Percentiles rank a stretch among this genome's conserved stretches.
phyloP scores from a whole-genome alignment of 805 yeast species.

The Teunomyces gatunensis region DNA sequence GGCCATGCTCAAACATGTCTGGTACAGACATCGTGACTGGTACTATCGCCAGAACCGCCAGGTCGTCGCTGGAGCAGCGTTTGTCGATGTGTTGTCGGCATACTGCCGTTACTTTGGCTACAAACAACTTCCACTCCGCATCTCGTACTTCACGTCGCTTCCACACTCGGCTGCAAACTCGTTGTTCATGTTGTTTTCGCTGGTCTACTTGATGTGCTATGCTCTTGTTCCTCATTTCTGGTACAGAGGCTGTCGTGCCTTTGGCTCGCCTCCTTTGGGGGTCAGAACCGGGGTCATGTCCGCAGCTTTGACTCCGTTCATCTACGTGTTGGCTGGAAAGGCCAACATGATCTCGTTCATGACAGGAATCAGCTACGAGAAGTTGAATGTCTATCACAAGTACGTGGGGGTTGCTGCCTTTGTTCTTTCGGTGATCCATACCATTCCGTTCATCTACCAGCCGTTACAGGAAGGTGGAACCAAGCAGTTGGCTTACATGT shows the following conservation, averaged over 20 bases:
- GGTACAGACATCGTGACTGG: slow-evolving; percentile 25
- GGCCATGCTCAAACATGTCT: slow-evolving; percentile 32
- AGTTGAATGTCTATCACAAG: slow-evolving; percentile 51
- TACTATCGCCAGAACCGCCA: slow-evolving; percentile 13
- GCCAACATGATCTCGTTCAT: slow-evolving; percentile 46
- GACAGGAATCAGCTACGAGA: slow-evolving; percentile 57
- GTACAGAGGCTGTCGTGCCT: slow-evolving; percentile 51
- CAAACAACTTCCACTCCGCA: slow-evolving; percentile 24
- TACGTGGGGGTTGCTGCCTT: slow-evolving; percentile 43
- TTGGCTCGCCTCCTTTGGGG: slow-evolving; percentile 60
- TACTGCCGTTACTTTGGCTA: slow-evolving; percentile 37
- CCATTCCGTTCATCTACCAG: slow-evolving; percentile 49
- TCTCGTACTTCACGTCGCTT: slow-evolving; percentile 26
- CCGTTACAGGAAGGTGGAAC: slow-evolving; percentile 49
- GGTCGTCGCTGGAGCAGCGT: slow-evolving; percentile 9
- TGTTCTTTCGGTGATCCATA: slow-evolving; percentile 47
- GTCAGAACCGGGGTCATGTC: slow-evolving; percentile 53
- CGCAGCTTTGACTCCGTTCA: slow-evolving; percentile 49
- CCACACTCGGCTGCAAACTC: slow-evolving; percentile 39
- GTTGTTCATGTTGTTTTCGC: slow-evolving; percentile 34
- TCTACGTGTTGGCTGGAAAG: slow-evolving; percentile 52
- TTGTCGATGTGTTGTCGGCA: slow-evolving; percentile 27
- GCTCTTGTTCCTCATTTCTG: slow-evolving; percentile 49
- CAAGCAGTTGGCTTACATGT: slow-evolving; percentile 14
- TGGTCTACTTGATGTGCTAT: slow-evolving; percentile 31